Percentiles rank a stretch among this genome's conserved stretches.
phyloP scores from a whole-genome alignment of 495 filamentous ascomycete species.

The Rhizodiscina lignyota region DNA sequence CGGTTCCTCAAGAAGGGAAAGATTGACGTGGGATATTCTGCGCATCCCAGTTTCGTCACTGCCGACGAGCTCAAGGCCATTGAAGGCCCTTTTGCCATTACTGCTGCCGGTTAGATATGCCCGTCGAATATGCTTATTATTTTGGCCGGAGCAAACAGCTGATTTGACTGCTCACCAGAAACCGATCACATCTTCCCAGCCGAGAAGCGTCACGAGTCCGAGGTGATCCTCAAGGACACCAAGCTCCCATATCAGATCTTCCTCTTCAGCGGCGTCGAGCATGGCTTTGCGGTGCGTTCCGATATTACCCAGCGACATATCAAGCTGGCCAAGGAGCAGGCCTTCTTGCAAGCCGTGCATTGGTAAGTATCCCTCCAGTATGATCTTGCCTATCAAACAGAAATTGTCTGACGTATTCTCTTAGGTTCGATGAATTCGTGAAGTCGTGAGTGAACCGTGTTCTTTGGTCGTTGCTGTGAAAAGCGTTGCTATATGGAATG shows the following conservation, averaged over 20 bases:
- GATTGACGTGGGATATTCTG: constrained; percentile 50
- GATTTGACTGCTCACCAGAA: constrained; percentile 7
- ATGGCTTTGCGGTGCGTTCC: constrained; percentile 65
- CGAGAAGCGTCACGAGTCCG: constrained; percentile 49
- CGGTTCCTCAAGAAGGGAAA: constrained; percentile 25
- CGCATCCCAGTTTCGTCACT: constrained; percentile 64
- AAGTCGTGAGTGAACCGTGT: background rate
- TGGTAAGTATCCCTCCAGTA: constrained; percentile 44
- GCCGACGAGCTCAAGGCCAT: constrained; percentile 60
- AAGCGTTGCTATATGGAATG: too few species aligned
- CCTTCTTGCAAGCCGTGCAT: constrained; percentile 59
- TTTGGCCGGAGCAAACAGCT: constrained; percentile 1
- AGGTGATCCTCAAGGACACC: constrained; percentile 42
- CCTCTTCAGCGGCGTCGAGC: constrained; percentile 55
- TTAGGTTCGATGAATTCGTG: background rate
- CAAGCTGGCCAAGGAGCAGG: constrained; percentile 75
- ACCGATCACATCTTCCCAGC: constrained; percentile 64
- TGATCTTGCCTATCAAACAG: constrained; percentile 4
- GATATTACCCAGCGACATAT: constrained; percentile 41
- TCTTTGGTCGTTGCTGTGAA: background rate
- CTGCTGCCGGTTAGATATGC: constrained; percentile 32
- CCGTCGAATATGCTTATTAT: constrained; percentile 1
- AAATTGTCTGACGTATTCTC: background rate
- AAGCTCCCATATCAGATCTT: constrained; percentile 65
- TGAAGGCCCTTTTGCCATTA: constrained; percentile 54